phyloP scores from a whole-genome alignment of 306 rosid species.

The Quillaja saponaria region DNA sequence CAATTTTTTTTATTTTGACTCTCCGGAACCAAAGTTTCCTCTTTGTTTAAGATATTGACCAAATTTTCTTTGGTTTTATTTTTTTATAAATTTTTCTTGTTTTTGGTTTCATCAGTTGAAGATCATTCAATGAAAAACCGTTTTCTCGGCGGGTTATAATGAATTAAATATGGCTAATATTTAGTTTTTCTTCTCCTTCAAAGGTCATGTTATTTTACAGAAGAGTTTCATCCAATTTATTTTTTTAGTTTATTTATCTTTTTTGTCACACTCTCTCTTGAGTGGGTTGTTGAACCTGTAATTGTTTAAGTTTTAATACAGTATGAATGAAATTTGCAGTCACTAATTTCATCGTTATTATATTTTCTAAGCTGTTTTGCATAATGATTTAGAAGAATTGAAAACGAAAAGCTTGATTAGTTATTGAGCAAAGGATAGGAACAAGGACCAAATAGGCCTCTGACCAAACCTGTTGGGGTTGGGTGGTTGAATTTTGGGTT shows the following conservation, averaged over 20 bases:
- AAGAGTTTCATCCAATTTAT: not conserved
- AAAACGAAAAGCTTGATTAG: too few relatives aligned
- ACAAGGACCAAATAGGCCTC: slow-evolving; percentile 21
- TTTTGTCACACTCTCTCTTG: too few relatives aligned
- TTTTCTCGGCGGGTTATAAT: not conserved
- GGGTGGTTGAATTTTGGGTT: slow-evolving; percentile 38
- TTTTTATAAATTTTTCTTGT: not conserved
- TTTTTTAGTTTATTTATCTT: not conserved
- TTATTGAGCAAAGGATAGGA: not conserved
- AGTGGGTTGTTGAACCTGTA: not conserved
- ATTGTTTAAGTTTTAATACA: not conserved
- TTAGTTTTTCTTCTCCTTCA: not conserved
- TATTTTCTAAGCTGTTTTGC: not conserved
- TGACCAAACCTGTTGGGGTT: slow-evolving; percentile 39
- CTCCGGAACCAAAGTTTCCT: not conserved
- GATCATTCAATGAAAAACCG: not conserved
- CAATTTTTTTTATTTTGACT: not conserved
- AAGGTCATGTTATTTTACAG: not conserved
- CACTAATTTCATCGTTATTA: not conserved
- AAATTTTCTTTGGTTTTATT: not conserved
- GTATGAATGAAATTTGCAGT: not conserved
- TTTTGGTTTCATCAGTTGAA: too few relatives aligned
- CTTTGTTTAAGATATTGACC: not conserved
- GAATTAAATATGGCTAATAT: not conserved
- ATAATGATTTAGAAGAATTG: not conserved